These are phyloP conservation scores for Solanum infundibuliforme DNA, from an alignment of 257 asterid genomes.

Conservation along the genomic window DNA sequence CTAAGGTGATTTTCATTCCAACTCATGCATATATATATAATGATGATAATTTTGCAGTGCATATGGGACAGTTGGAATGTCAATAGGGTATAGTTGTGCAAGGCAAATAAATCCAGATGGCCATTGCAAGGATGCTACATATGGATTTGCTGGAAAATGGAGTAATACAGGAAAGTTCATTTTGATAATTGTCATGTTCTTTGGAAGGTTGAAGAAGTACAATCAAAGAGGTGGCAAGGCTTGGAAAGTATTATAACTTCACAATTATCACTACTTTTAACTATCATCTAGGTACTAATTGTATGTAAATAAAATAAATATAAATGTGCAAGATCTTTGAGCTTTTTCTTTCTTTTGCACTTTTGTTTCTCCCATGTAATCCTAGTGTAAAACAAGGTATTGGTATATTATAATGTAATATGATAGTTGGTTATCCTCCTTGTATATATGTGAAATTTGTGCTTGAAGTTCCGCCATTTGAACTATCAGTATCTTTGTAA, in stretches of 20 bases:
- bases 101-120: conserved; percentile 14
- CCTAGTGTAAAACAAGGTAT: background rate
- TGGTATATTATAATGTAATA: background rate
- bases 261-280: background rate
- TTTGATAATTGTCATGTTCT: conserved; percentile 41
- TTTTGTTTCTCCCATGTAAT: background rate
- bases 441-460: background rate
- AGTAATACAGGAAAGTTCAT: conserved; percentile 30
- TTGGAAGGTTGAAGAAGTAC: conserved; percentile 46
- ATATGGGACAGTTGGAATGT: conserved; percentile 49
- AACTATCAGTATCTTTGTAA: no score
- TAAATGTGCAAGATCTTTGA: background rate
- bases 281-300: background rate
- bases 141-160: conserved; percentile 53
- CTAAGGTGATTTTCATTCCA: background rate
- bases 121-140: conserved; percentile 20
- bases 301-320: background rate
- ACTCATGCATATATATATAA: background rate
- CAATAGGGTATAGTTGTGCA: conserved; percentile 44
- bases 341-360: background rate
- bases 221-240: conserved; percentile 21
- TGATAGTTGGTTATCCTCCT: background rate
- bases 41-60: conserved; percentile 17
- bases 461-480: background rate
- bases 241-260: conserved; percentile 21